Percentiles rank a stretch among this genome's conserved stretches.
These are phyloP conservation scores for Linaria vulgaris DNA, from an alignment of 257 asterid genomes.

Conservation along the genomic window DNA sequence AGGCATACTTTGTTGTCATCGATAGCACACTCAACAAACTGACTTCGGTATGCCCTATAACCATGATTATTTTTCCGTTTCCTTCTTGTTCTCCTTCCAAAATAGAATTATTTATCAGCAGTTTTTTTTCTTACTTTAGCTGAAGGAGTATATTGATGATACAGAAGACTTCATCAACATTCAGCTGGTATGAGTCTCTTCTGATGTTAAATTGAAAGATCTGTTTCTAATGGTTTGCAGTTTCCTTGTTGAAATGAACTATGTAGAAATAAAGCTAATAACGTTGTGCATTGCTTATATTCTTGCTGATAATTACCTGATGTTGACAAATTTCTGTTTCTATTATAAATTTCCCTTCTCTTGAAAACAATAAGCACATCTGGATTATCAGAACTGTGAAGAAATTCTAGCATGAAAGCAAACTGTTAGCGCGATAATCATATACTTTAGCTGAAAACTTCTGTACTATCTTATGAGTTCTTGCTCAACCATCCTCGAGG, in stretches of 20 bases:
- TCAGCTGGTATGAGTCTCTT: constrained; percentile 71
- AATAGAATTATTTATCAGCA: not conserved
- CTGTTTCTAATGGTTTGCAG: not conserved
- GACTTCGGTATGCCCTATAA: constrained; percentile 28
- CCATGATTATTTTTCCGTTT: not conserved
- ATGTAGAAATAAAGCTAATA: not conserved
- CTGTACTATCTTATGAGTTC: no score
- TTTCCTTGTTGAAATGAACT: not conserved
- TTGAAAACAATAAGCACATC: no score
- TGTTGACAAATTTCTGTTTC: no score
- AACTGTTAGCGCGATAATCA: no score
- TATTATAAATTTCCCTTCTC: no score
- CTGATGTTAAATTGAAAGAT: not conserved
- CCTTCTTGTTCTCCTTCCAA: constrained; percentile 16
- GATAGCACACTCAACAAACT: constrained; percentile 94
- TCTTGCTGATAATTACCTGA: no score
- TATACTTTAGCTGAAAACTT: no score
- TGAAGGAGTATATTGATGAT: constrained; percentile 59
- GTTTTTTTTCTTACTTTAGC: constrained; percentile 47
- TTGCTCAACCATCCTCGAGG: no score
- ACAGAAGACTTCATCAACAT: constrained; percentile 80
- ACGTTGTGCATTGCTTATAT: no score
- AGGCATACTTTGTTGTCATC: constrained; percentile 94
- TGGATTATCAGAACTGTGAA: no score
- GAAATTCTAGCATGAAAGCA: no score